Conservation (phyloP, 1,139 yeast genomes). For the Protomyces inundatus region DNA sequence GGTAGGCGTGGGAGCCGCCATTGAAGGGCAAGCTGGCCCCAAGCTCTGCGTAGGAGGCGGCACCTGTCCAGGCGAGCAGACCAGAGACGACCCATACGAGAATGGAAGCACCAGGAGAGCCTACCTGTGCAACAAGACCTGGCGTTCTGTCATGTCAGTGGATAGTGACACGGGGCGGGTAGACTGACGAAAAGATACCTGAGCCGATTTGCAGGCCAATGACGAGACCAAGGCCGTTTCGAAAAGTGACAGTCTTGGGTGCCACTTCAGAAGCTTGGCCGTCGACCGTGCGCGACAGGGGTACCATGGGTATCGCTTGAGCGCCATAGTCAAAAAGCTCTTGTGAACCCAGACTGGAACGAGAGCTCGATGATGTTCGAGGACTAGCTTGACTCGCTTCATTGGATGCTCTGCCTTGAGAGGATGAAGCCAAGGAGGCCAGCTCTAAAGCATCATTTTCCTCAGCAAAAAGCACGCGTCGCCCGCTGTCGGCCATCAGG, state of each 20-base stretch:
- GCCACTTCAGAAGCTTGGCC: slow-evolving; percentile 36
- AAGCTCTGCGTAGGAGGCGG: slow-evolving; percentile 44
- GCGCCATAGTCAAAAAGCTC: slow-evolving; percentile 37
- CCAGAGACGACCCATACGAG: slow-evolving; percentile 43
- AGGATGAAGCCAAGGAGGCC: slow-evolving; percentile 40
- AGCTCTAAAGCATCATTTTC: slow-evolving; percentile 39
- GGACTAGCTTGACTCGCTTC: slow-evolving; percentile 31
- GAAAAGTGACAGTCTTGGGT: slow-evolving; percentile 38
- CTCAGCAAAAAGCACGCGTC: too few species aligned
- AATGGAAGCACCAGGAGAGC: slow-evolving; percentile 42
- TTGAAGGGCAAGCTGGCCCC: slow-evolving; percentile 44
- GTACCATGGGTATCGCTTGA: slow-evolving; percentile 36
- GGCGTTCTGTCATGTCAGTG: slow-evolving; percentile 39
- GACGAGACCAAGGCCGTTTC: slow-evolving; percentile 43
- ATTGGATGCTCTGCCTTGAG: background rate
- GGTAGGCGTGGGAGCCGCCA: slow-evolving; percentile 45
- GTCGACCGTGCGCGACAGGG: slow-evolving; percentile 35
- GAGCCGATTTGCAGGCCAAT: slow-evolving; percentile 46
- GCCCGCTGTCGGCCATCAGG: too few species aligned
- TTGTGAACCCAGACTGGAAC: slow-evolving; percentile 30
- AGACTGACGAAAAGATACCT: slow-evolving; percentile 39
- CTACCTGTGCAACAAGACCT: slow-evolving; percentile 41
- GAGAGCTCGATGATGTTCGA: slow-evolving; percentile 32
- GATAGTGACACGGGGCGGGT: background rate
- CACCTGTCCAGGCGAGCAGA: slow-evolving; percentile 45